These are phyloP conservation scores for Endoconidiophora laricicola DNA, from an alignment of 2,329 filamentous ascomycete genomes.

Conservation along the genomic window DNA sequence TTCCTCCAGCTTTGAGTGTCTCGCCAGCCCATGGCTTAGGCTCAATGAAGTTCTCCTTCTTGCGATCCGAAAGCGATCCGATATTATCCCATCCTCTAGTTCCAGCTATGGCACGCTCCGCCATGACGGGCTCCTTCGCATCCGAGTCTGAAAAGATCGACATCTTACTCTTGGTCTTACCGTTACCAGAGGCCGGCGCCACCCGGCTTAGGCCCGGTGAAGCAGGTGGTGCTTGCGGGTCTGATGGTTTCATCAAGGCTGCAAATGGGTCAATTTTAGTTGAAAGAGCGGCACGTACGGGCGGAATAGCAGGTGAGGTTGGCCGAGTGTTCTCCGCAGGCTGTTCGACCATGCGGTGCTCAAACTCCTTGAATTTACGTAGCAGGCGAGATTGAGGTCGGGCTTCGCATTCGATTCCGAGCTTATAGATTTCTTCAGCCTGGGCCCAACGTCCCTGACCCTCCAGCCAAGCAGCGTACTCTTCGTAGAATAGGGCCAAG, in stretches of 20 bases:
- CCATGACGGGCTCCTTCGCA: conserved; percentile 10
- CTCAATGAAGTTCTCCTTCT: conserved; percentile 83
- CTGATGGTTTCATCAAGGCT: conserved; percentile 33
- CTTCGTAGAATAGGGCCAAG: conserved; percentile 88
- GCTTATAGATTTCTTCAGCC: conserved; percentile 81
- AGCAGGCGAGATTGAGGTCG: conserved; percentile 63
- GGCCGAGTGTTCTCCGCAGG: conserved; percentile 42
- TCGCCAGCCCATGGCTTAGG: conserved; percentile 85
- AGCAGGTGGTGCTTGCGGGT: conserved; percentile 49
- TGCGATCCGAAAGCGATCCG: conserved; percentile 68
- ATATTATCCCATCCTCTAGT: conserved; percentile 83
- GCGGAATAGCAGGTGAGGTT: conserved; percentile 72
- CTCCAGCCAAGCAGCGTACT: conserved; percentile 89
- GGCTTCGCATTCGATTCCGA: conserved; percentile 80
- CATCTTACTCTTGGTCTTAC: conserved; percentile 46
- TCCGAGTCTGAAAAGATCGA: conserved; percentile 33
- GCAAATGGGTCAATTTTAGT: conserved; percentile 76
- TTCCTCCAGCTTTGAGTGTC: conserved; percentile 73
- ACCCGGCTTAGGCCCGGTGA: conserved; percentile 23
- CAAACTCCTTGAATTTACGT: conserved; percentile 86
- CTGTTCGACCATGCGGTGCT: conserved; percentile 54
- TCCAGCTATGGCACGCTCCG: conserved; percentile 45
- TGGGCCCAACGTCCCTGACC: conserved; percentile 68
- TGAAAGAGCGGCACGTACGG: conserved; percentile 64
- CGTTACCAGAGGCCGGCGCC: conserved; percentile 24